Conservation (phyloP, 345 rosid genomes). For the Bruguiera parviflora region DNA sequence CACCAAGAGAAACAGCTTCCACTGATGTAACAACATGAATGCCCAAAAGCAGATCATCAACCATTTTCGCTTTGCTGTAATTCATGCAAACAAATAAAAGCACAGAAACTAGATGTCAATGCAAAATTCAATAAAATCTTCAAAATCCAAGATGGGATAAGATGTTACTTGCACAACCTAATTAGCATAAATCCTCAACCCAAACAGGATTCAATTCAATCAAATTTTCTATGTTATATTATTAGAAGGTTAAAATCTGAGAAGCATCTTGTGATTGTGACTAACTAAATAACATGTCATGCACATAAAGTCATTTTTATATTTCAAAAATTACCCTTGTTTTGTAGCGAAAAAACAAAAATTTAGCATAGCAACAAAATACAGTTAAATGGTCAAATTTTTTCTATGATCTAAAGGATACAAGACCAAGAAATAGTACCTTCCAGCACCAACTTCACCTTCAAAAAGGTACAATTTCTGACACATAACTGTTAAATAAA, state of each 20-base stretch:
- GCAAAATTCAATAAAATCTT: neutral
- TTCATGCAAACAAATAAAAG: neutral
- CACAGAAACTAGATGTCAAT: constrained; percentile 9
- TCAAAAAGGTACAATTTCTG: constrained; percentile 63
- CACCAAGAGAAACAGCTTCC: constrained; percentile 83
- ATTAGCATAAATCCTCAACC: neutral
- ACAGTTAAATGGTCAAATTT: neutral
- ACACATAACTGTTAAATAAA: constrained; percentile 58
- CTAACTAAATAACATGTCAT: neutral
- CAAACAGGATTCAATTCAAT: neutral
- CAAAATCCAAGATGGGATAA: neutral
- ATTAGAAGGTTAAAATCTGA: no score
- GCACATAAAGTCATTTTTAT: neutral
- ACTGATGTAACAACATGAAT: constrained; percentile 83
- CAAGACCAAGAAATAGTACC: constrained; percentile 43
- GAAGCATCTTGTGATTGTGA: neutral
- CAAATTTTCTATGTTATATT: no score
- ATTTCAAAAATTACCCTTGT: neutral
- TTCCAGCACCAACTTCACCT: constrained; percentile 77
- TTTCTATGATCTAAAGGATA: neutral
- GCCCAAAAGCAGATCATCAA: constrained; percentile 76
- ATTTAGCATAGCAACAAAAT: neutral
- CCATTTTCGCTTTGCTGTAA: constrained; percentile 73
- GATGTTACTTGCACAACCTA: no score
- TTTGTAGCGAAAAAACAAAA: neutral